These are phyloP conservation scores for Pachysolen tannophilus DNA, from an alignment of 805 yeast species.

Conservation along the genomic window DNA sequence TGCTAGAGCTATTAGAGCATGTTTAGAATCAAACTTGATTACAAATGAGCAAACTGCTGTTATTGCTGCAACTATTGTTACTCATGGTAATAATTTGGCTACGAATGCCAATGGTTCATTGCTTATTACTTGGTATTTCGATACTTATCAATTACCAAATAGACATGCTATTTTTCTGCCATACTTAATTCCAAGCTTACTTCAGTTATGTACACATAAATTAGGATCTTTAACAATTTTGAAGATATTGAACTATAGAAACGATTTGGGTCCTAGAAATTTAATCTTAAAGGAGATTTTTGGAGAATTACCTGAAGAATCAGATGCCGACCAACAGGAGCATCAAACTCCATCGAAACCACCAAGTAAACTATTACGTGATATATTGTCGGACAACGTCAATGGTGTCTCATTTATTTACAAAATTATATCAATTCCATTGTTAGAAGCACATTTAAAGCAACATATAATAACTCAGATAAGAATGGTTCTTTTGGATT, in stretches of 20 bases:
- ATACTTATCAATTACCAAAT: conserved; percentile 63
- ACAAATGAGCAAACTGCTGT: conserved; percentile 61
- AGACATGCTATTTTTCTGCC: conserved; percentile 61
- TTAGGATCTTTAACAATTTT: conserved; percentile 76
- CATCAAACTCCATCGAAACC: conserved; percentile 19
- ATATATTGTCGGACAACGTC: conserved; percentile 54
- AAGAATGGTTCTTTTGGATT: conserved; percentile 51
- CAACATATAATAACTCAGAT: conserved; percentile 54
- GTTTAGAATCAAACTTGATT: conserved; percentile 72
- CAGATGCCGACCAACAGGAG: background rate
- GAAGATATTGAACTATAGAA: conserved; percentile 66
- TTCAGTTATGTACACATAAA: conserved; percentile 66
- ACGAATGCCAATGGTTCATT: conserved; percentile 83
- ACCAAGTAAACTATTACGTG: conserved; percentile 41
- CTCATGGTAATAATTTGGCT: conserved; percentile 71
- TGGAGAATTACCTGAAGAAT: conserved; percentile 30
- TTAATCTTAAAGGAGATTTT: conserved; percentile 59
- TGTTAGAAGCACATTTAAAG: conserved; percentile 48
- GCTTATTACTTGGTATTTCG: conserved; percentile 89
- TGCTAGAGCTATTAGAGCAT: conserved; percentile 89
- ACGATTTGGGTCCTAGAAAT: conserved; percentile 54
- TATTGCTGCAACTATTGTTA: conserved; percentile 69
- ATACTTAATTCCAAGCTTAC: conserved; percentile 53
- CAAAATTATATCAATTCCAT: conserved; percentile 70
- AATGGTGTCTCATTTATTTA: conserved; percentile 74